Evolutionary conservation across 306 rosid genomes (phyloP), one percentile per base, ranked within the genome.

Genomic region (Cajanus cajan): DNA sequence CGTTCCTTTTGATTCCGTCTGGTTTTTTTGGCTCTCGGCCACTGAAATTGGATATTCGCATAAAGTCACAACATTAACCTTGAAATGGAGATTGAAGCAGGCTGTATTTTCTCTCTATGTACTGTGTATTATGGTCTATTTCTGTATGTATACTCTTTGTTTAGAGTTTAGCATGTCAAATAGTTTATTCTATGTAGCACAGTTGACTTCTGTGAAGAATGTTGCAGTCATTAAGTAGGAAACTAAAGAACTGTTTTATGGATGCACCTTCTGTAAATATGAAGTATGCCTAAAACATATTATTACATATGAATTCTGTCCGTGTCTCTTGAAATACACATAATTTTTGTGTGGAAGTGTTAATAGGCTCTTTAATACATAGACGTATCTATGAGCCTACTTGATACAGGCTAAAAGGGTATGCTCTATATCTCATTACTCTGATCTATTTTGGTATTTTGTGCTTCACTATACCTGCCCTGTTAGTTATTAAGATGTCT

Each of bases 1-100:
- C 51, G 28, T 82, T 50, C 79, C 88, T 93, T 66, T 45, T 93
- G 61, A 81, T 93, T 67, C 93, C 92, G 6, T 3, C 52, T 4
- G 84, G 68, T 2, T 83, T 71, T 75, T 83, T 82, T 41, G 80
- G 68, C 16, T 73, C 41, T 3, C 72, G 77, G 44, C 83, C 62
- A 70, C 62, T 87, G 58, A 82, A 71, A 48, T 57, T 93, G 79
- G 85, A 88, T 34, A 58, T 93, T 75, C 54, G 88, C 84, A 87
- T 93, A 59, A 77, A 71, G 85, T 61, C 65, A 22, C 65, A 31
- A n/a, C 40, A 36, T 40, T 31, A 78, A 72, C 9, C 71, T 16
- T 58, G 28, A 9, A 14, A 64, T 45, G 66, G 54, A 73, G 34
- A 57, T n/a, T 6, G 25, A 64, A 15, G 18, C 22, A 22, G 9